Evolutionary conservation across 495 filamentous ascomycete genomes (phyloP).

Genomic region (Penicillium macrosclerotiorum): DNA sequence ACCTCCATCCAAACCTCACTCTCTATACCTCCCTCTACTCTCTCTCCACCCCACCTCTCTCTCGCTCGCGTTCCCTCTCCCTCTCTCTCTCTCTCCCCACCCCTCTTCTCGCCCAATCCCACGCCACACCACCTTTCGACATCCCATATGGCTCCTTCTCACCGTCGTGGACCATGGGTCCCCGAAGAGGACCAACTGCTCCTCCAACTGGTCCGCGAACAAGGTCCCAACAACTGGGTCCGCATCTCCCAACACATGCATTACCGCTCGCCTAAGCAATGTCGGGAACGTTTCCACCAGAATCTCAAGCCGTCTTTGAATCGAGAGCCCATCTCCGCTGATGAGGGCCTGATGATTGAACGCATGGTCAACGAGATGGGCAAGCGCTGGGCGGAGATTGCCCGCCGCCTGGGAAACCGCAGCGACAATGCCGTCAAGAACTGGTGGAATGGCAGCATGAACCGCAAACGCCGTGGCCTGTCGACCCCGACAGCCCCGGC

Average conservation of each 20-base stretch:
- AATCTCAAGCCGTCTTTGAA: conserved; percentile 90
- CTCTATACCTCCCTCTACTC: not conserved
- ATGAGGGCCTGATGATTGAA: conserved; percentile 84
- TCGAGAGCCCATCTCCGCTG: conserved; percentile 86
- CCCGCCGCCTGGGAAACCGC: conserved; percentile 76
- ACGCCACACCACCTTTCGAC: conserved; percentile 2
- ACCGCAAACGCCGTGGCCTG: conserved; percentile 59
- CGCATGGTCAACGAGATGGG: conserved; percentile 77
- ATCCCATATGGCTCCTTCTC: conserved; percentile 45
- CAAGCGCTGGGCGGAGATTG: conserved; percentile 94
- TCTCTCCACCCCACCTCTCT: not conserved
- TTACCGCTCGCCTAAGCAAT: conserved; percentile 89
- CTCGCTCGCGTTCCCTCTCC: not conserved
- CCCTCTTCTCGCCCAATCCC: not conserved
- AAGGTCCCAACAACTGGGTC: conserved; percentile 91
- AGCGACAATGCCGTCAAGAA: conserved; percentile 99
- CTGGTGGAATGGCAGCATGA: conserved; percentile 98
- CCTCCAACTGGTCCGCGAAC: conserved; percentile 66
- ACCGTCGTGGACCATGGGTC: conserved; percentile 88
- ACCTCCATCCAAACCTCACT: not conserved
- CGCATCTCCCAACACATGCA: conserved; percentile 74
- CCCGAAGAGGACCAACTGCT: conserved; percentile 74
- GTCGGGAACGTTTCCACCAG: conserved; percentile 91
- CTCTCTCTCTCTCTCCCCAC: not conserved
- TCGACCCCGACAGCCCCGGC: conserved; percentile 37